Percentiles rank a stretch among this genome's conserved stretches.
phyloP scores from a whole-genome alignment of 1,284 basidiomycete species.

The Pyrrhoderma noxium region DNA sequence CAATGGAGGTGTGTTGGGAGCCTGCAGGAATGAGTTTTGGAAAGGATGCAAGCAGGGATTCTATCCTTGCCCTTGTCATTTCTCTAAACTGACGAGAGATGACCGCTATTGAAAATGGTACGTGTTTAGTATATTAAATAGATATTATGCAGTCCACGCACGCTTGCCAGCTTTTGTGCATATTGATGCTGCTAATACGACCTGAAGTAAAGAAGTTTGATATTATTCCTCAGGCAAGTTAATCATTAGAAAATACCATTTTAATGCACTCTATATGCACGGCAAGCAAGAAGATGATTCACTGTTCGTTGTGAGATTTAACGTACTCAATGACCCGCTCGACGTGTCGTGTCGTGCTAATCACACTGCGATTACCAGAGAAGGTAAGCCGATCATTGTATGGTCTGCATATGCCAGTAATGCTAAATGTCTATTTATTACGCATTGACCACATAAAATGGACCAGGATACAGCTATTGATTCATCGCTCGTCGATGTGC shows the following conservation, averaged over 20 bases:
- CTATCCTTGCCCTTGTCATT: slow-evolving; percentile 88
- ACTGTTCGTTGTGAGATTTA: no score
- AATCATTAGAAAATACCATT: slow-evolving; percentile 1
- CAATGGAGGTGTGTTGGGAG: slow-evolving; percentile 95
- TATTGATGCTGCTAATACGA: slow-evolving; percentile 89
- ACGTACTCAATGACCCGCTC: no score
- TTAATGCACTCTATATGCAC: background rate
- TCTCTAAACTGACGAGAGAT: slow-evolving; percentile 96
- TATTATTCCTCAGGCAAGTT: background rate
- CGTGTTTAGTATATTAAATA: background rate
- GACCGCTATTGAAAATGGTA: slow-evolving; percentile 53
- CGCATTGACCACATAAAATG: no score
- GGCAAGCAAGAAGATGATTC: no score
- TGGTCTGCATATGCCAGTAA: no score
- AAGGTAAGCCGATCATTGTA: no score
- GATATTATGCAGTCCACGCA: slow-evolving; percentile 29
- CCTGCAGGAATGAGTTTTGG: slow-evolving; percentile 96
- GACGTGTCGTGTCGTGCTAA: slow-evolving; percentile 12
- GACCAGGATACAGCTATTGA: background rate
- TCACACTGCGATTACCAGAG: background rate
- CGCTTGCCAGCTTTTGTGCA: slow-evolving; percentile 91
- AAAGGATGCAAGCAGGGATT: slow-evolving; percentile 94
- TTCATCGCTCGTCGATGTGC: slow-evolving; percentile 11
- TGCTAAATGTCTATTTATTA: no score
- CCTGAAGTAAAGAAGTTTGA: slow-evolving; percentile 37